Evolutionary conservation across 1,284 basidiomycete species (phyloP).

Genomic region (Apiotrichum laibachii): DNA sequence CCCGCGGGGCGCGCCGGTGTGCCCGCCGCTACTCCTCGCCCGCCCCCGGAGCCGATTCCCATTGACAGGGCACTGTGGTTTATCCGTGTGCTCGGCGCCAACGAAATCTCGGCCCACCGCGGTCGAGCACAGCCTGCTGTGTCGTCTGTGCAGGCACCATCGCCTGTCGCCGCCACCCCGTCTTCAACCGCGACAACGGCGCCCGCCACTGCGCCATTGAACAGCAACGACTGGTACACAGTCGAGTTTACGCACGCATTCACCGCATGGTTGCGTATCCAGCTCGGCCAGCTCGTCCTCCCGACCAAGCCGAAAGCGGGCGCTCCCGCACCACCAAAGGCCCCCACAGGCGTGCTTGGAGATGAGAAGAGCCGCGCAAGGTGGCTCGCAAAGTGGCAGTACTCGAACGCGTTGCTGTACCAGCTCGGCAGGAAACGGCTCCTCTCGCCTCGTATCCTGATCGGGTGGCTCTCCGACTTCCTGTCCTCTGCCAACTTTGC

Average conservation of each 20-base stretch:
- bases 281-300: constrained; percentile 76
- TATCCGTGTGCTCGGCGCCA: constrained; percentile 87
- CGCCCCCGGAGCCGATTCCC: constrained; percentile 66
- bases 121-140: constrained; percentile 35
- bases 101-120: constrained; percentile 77
- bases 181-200: constrained; percentile 47
- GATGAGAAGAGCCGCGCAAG: constrained; percentile 40
- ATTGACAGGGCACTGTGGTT: constrained; percentile 92
- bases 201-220: constrained; percentile 50
- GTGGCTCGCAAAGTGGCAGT: constrained; percentile 42
- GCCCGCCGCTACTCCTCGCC: constrained; percentile 8
- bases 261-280: constrained; percentile 84
- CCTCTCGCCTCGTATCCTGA: constrained; percentile 74
- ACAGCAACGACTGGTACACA: constrained; percentile 76
- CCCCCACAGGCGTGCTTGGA: constrained; percentile 53
- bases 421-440: constrained; percentile 77
- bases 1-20: constrained; percentile 9
- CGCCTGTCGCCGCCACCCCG: constrained; percentile 38
- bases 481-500: constrained; percentile 73
- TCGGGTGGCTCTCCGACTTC: constrained; percentile 79
- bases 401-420: constrained; percentile 63
- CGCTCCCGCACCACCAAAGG: constrained; percentile 50
- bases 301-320: constrained; percentile 74
- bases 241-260: constrained; percentile 85
- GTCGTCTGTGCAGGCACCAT: constrained; percentile 29